These are phyloP conservation scores for Fragilariopsis cylindrus DNA, from an alignment of 108 stramenopile species.

Conservation along the genomic window DNA sequence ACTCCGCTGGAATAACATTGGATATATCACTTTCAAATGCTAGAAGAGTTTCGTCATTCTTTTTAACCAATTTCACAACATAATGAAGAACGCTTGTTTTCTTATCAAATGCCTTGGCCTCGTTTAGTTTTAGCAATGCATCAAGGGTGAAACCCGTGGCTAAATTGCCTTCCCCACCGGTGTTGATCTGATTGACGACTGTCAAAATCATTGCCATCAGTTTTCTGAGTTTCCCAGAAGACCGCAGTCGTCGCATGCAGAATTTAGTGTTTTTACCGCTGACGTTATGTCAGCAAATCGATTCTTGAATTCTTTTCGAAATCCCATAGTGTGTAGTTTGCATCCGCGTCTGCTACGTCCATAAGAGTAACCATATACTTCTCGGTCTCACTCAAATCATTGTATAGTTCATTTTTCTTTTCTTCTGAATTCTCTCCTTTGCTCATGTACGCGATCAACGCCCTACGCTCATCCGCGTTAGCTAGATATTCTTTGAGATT, in stretches of 20 bases:
- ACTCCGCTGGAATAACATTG: slow-evolving; percentile 58
- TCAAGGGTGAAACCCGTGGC: slow-evolving; percentile 93
- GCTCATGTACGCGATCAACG: slow-evolving; percentile 59
- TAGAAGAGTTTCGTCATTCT: slow-evolving; percentile 66
- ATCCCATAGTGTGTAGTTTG: slow-evolving; percentile 81
- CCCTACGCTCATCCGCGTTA: slow-evolving; percentile 61
- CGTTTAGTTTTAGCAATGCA: slow-evolving; percentile 90
- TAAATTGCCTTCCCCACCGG: slow-evolving; percentile 79
- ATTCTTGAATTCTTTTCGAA: slow-evolving; percentile 73
- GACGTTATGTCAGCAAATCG: slow-evolving; percentile 70
- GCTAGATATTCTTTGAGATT: slow-evolving; percentile 82
- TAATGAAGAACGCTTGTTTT: slow-evolving; percentile 96
- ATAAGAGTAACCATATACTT: slow-evolving; percentile 86
- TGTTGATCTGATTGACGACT: slow-evolving; percentile 92
- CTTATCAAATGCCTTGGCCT: slow-evolving; percentile 96
- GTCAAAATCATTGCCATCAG: slow-evolving; percentile 91
- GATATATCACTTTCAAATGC: slow-evolving; percentile 69
- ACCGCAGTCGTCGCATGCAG: slow-evolving; percentile 81
- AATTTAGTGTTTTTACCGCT: slow-evolving; percentile 53
- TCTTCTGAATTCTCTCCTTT: slow-evolving; percentile 52
- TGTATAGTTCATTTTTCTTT: slow-evolving; percentile 37
- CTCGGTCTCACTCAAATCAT: slow-evolving; percentile 73
- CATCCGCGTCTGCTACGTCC: slow-evolving; percentile 56
- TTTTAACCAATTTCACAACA: slow-evolving; percentile 75
- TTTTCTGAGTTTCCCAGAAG: slow-evolving; percentile 71